Base-by-base conservation (phyloP, 75 land plant genomes). In the Selaginella moellendorffii region DNA sequence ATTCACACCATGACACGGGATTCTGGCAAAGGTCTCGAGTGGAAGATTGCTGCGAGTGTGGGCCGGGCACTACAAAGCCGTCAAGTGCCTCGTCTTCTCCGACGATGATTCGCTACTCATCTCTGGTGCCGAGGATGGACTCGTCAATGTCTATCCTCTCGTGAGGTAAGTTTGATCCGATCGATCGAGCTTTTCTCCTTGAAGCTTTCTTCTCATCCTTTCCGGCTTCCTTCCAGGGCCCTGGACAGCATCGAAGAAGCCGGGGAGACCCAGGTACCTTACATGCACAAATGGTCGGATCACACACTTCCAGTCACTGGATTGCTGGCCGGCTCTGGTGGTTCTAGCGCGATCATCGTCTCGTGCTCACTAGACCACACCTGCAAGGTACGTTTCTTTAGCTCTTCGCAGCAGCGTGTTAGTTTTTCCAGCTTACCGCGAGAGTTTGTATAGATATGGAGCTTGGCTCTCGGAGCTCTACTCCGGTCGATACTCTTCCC, bases 101-200 rank as follows among this genome's bases (percentile, higher is more conserved):
- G 84, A 83, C 59, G 96, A 85, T 66, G 83, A 83, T 21, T 85
- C 90, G 1, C 65, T 83, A 30, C 78, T 90, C 22, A 71, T 90
- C 18, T 83, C 90, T 46, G 90, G 90, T 9, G 71, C 96, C 5
- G 96, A 81, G 42, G 96, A 90, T 80, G 96, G 96, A 54, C 68
- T 67, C 46, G 75, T 90, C 63, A 81, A 75, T 74, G 87, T 86
- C 60, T 86, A 84, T 84, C 83, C 83, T 42, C 80, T 90, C 61
- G 52, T 80, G 25, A 72, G 68, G 92, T 87, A 76, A 22, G 31
- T 64, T 62, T 1, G 75, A 54, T 69, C 26, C 69, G 63, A 19
- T 66, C 42, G 73, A 30, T n/a, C 53, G 18, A 10, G 51, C 51
- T 46, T 46, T 10, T 46, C 18, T 46, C 51, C 18, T 46, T 46